Conservation (phyloP, 2,329 filamentous ascomycete genomes). For the Ophiostoma angusticollis region DNA sequence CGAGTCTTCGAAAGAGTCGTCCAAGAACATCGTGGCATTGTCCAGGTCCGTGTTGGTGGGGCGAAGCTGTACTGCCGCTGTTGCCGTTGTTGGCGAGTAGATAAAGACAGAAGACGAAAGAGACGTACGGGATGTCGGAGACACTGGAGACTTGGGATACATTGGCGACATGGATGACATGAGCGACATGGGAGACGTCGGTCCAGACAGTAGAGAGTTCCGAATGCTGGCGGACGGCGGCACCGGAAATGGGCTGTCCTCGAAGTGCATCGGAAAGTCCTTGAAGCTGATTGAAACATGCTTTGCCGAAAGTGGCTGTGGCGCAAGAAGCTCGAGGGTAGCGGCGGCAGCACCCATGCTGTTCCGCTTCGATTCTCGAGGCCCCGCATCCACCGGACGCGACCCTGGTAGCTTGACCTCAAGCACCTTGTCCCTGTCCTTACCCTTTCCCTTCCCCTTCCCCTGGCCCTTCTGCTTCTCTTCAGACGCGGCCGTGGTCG, state of each 20-base stretch:
- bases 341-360: not conserved
- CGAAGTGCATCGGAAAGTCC: constrained; percentile 8
- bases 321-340: constrained; percentile 7
- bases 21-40: constrained; percentile 15
- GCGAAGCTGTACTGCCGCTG: not conserved
- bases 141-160: not conserved
- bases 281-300: constrained; percentile 5
- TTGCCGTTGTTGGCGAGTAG: no score
- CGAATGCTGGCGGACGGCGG: constrained; percentile 3
- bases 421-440: not conserved
- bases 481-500: constrained; percentile 30
- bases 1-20: constrained; percentile 5
- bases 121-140: no score
- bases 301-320: constrained; percentile 3
- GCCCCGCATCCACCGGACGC: no score
- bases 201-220: not conserved
- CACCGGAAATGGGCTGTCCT: constrained; percentile 5
- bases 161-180: not conserved
- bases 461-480: constrained; percentile 20
- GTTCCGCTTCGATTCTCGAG: no score
- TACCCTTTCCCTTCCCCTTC: constrained; percentile 2
- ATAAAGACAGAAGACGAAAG: no score
- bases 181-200: constrained; percentile 1
- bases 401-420: no score
- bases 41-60: constrained; percentile 8